Evolutionary conservation across 352 stramenopile species (phyloP).

Genomic region (Phytophthora constricta): DNA sequence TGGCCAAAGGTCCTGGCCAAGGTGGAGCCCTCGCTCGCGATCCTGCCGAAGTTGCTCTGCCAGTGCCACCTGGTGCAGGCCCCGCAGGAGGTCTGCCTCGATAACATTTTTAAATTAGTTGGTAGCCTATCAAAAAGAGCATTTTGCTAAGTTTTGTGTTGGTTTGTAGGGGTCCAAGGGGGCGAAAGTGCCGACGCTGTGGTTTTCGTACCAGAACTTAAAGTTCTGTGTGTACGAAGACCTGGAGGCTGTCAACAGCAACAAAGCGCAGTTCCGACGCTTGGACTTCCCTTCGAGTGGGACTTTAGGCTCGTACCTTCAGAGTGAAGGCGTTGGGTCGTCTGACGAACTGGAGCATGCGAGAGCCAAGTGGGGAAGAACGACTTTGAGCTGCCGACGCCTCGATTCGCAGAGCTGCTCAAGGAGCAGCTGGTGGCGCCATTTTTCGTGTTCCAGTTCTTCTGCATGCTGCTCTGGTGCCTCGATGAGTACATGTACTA

Average conservation of each 20-base stretch:
- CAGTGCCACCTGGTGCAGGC: constrained; percentile 35
- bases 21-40: constrained; percentile 56
- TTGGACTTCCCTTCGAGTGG: constrained; percentile 68
- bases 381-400: constrained; percentile 94
- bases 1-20: constrained; percentile 54
- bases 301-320: constrained; percentile 67
- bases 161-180: constrained; percentile 16
- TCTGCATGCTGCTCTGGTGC: constrained; percentile 98
- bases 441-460: constrained; percentile 99
- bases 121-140: no score
- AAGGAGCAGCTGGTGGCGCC: constrained; percentile 97
- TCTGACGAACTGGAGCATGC: constrained; percentile 47
- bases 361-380: constrained; percentile 87
- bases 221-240: constrained; percentile 78
- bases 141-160: no score
- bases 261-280: constrained; percentile 73
- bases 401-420: constrained; percentile 95
- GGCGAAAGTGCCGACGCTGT: constrained; percentile 51
- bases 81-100: constrained; percentile 8
- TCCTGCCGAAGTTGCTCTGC: constrained; percentile 66
- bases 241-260: constrained; percentile 47
- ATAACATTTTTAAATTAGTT: no score
- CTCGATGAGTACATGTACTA: constrained; percentile 99
- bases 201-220: constrained; percentile 83
- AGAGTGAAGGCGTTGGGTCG: constrained; percentile 49